Conservation (phyloP, 73 alveolate species). For the Symbiodinium natans region DNA sequence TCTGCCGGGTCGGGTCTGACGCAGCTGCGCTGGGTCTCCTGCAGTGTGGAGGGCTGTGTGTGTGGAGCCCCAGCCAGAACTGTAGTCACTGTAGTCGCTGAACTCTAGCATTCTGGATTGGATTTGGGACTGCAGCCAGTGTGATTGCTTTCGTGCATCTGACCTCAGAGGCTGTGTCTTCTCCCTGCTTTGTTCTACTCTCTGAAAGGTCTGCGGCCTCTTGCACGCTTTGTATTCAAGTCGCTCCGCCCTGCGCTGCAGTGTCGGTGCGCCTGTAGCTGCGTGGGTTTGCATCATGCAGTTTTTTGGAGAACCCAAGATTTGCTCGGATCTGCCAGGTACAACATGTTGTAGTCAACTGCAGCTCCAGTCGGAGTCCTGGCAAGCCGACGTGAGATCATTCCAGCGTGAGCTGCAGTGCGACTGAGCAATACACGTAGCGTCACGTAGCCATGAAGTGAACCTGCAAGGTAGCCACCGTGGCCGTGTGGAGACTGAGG, state of each 20-base stretch:
- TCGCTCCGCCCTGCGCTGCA: conserved; percentile 42
- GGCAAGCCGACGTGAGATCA: too few species aligned
- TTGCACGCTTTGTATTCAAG: conserved; percentile 20
- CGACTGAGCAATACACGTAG: too few species aligned
- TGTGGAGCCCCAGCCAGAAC: not conserved
- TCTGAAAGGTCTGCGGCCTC: conserved; percentile 73
- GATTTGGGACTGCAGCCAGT: too few species aligned
- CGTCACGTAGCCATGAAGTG: too few species aligned
- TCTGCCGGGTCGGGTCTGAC: conserved; percentile 47
- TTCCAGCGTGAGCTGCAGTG: too few species aligned
- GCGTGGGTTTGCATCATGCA: too few species aligned
- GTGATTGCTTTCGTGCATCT: too few species aligned
- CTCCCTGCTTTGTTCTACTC: too few species aligned
- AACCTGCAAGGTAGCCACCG: not conserved
- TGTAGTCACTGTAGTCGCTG: too few species aligned
- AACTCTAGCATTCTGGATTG: too few species aligned
- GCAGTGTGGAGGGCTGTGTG: conserved; percentile 85
- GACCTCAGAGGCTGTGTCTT: too few species aligned
- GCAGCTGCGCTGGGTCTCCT: conserved; percentile 93
- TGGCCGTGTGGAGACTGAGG: not conserved
- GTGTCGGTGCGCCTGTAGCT: not conserved
- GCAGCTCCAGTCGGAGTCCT: conserved; percentile 39
- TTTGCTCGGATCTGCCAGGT: not conserved
- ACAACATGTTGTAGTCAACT: conserved; percentile 69
- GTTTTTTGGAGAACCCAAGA: too few species aligned